Base-by-base conservation (phyloP, 2,329 filamentous ascomycete genomes). In the Monosporascus cannonballus region DNA sequence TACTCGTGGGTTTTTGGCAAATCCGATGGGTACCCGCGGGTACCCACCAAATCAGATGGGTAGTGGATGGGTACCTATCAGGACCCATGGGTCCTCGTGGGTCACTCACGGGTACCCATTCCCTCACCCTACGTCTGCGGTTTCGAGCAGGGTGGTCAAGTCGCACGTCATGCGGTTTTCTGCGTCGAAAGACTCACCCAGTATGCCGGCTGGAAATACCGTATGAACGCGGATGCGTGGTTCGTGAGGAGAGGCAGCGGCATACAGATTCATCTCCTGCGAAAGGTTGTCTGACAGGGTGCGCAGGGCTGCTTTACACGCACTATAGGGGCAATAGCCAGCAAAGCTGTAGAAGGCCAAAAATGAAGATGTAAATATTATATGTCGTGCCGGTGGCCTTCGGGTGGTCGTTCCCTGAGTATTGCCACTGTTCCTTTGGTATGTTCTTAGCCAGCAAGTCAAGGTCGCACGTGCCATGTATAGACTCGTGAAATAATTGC, bases 311-410 rank as follows among this genome's bases (percentile, higher is more conserved):
- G 84, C 79, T 69, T 90, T 89, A 24, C 81, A 73, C 4, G 85
- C 84, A 1, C 79, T 75, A 64, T 90, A 90, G 0, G 84, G 76
- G 0, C 73, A 70, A 62, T 88, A 90, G 27, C 86, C 86, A 8
- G 82, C 76, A 17, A 89, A 67, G 11, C 81, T 78, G 47, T 79
- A 76, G 59, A 88, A 84, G 0, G 80, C 79, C n/a, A 79, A 68
- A 4, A 78, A 74, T 2, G 84, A 87, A 6, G 79, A 81, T 0
- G 86, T 89, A 62, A 89, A 84, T 57, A 90, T 80, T 56, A 90
- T 76, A 58, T 89, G 85, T 14, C 84, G 74, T 1, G 65, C 37
- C 47, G 50, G 46, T 14, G 49, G 27, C 11, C 20, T 22, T 22
- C 20, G 20, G 20, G 20, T 22, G 20, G 20, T 22, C 20, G 20